Base-by-base conservation (phyloP, 2,329 filamentous ascomycete species). In the Phialocephala sp. region DNA sequence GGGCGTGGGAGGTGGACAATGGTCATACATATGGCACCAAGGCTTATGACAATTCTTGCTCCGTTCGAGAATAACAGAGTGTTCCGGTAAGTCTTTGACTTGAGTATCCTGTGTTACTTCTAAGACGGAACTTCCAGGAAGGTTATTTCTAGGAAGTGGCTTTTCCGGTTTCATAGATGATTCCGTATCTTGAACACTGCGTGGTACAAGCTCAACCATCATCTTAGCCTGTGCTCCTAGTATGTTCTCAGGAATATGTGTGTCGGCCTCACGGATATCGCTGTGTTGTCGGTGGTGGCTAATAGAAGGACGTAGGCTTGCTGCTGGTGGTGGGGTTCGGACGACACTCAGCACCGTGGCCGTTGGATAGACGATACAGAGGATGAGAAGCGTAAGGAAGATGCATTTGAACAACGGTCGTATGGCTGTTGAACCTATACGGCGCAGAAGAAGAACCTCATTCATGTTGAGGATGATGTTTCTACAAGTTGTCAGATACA, bases 141-240 rank as follows among this genome's bases (percentile, higher is more conserved):
- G 27, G 27, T 32, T 32, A 32, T 3, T 32, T 32, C 27, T 32
- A 32, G 27, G 27, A 32, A 32, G 27, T 6, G 27, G 27, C 27
- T 32, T 32, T 32, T 32, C 27, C 3, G 27, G 27, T 32, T 32
- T 32, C 27, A 32, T 32, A 22, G 45, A 22, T 11, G 45, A 22
- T 24, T 22, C 45, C 8, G 45, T 22, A 24, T 50, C 45, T 50
- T 24, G 18, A 50, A 22, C 6, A 18, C 11, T 35, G 11, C 24
- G 50, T 32, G 50, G 11, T 27, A 54, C 24, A 12, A 54, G 50
- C 8, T 54, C 50, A 35, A 54, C 50, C 50, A 54, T 54, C 50
- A 54, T 54, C 50, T 54, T 54, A 27, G 50, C 50, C 15, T 50
- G 45, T 24, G 45, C 4, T 22, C 6, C 3, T 6, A 50, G n/a